Evolutionary conservation across 495 filamentous ascomycete species (phyloP), one percentile per base, ranked within the genome.

Genomic region (Podospora appendiculata): DNA sequence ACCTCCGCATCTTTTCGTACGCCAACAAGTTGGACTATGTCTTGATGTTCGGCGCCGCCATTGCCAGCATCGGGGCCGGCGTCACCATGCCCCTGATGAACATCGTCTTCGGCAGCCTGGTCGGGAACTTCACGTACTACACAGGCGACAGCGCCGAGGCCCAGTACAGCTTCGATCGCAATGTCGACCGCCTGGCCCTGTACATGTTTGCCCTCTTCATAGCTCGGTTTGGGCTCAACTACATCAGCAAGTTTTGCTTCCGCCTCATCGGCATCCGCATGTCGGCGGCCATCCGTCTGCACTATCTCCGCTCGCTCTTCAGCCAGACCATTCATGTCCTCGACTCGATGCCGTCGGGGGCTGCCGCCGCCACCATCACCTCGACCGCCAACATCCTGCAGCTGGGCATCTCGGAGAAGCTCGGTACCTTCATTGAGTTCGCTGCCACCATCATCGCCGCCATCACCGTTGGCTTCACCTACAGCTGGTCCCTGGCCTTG

Each of bases 391-490:
- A 82, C 52, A 74, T 75, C 0, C 75, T 84, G 47, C 81, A 77
- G 51, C 70, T 77, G 0, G 81, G 81, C 17, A 83, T 81, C 7
- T 77, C 79, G 8, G 82, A 86, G 64, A 86, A 85, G 60, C 77
- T 83, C 8, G 81, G 81, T 38, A 75, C 80, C 19, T 76, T 74
- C 41, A 57, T 85, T 39, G 69, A 75, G 51, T 79, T 70, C 47
- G 51, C 74, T 8, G 70, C 81, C 3, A 81, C 78, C 50, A 82
- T 86, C 50, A 53, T 83, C 17, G 71, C 77, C 0, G 74, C 83
- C 17, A 83, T 82, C 58, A 70, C 83, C 45, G 67, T 84, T 13
- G 80, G 76, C 11, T 85, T 80, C 53, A 70, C 60, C n/a, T 78
- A 73, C 53, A 76, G 66, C 55, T 83, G 81, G 81, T 65, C 70